phyloP scores from a whole-genome alignment of 768 basidiomycete species.

The Pleurotus djamor region DNA sequence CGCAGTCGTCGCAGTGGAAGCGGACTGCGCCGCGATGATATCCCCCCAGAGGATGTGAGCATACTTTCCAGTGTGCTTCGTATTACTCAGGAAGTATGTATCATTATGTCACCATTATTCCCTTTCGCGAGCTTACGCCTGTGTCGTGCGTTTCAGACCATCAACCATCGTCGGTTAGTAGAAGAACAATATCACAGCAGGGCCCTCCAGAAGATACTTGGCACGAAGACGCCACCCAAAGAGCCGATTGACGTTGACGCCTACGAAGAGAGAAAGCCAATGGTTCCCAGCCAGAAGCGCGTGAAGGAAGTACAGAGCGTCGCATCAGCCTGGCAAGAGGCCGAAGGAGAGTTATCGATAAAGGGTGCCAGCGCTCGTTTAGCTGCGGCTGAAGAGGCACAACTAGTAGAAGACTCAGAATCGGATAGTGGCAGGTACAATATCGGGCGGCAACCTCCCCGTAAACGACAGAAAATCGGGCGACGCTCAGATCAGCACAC shows the following conservation, averaged over 20 bases:
- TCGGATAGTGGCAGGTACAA: conserved; percentile 62
- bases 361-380: conserved; percentile 20
- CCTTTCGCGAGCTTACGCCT: neutral
- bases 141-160: conserved; percentile 43
- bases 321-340: conserved; percentile 36
- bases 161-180: conserved; percentile 70
- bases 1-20: conserved; percentile 51
- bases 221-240: conserved; percentile 27
- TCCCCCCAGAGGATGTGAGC: conserved; percentile 65
- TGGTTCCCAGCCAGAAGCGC: conserved; percentile 10
- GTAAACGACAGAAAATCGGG: conserved; percentile 41
- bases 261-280: neutral
- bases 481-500: conserved; percentile 34
- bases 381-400: conserved; percentile 7
- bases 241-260: conserved; percentile 14
- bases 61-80: conserved; percentile 80
- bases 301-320: conserved; percentile 17
- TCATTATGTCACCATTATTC: neutral
- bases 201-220: conserved; percentile 58
- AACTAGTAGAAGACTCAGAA: conserved; percentile 19
- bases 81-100: conserved; percentile 75
- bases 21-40: conserved; percentile 30
- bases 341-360: conserved; percentile 27
- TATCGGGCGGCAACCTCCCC: conserved; percentile 41
- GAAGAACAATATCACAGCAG: conserved; percentile 65